phyloP scores from a whole-genome alignment of 768 basidiomycete genomes.

The Lactifluus volemus region DNA sequence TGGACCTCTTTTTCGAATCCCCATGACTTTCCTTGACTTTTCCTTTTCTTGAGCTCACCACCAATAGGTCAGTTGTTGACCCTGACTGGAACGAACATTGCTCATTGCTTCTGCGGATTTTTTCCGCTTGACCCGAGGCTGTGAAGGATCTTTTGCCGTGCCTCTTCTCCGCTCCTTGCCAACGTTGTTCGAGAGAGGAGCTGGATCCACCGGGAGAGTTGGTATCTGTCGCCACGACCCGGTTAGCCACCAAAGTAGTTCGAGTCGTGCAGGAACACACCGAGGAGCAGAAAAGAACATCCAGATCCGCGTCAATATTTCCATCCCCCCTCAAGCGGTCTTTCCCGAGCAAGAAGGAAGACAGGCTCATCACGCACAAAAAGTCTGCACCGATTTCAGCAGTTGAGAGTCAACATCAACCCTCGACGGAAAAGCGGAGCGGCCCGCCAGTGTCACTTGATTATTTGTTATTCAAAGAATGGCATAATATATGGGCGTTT shows the following conservation, averaged over 20 bases:
- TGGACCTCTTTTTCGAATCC: conserved; percentile 11
- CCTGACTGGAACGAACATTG: not conserved
- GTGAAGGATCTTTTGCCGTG: not conserved
- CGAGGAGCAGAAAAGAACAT: conserved; percentile 49
- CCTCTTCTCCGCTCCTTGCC: conserved; percentile 2
- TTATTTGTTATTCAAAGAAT: not conserved
- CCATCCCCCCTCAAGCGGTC: not conserved
- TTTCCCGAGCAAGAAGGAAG: conserved; percentile 16
- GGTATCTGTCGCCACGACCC: not conserved
- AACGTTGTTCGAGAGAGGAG: conserved; percentile 11
- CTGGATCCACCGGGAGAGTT: not conserved
- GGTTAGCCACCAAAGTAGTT: not conserved
- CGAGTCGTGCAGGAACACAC: conserved; percentile 28
- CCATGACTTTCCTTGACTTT: conserved; percentile 21
- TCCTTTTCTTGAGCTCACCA: conserved; percentile 18
- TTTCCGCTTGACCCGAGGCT: conserved; percentile 12
- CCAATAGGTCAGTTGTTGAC: not conserved
- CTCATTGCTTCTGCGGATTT: conserved; percentile 17
- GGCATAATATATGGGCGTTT: conserved; percentile 7
- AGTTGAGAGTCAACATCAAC: not conserved
- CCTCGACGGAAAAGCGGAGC: not conserved
- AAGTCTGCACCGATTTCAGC: not conserved
- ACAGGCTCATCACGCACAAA: conserved; percentile 16
- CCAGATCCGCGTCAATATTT: conserved; percentile 49
- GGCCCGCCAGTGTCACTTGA: not conserved